Base-by-base conservation (phyloP, 805 yeast species). In the Helenozyma rhizophorensis region DNA sequence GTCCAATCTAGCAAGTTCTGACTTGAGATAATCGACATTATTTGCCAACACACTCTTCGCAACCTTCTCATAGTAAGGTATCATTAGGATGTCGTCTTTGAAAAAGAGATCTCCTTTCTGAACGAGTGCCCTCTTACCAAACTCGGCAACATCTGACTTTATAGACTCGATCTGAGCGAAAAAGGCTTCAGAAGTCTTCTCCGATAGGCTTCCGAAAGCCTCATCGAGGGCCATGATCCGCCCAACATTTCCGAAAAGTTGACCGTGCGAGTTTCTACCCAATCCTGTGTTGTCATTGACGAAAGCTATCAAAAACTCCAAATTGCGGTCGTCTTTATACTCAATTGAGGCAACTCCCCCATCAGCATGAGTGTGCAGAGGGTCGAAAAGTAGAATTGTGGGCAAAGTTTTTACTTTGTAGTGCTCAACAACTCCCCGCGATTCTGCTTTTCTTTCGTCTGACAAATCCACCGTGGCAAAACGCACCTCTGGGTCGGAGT, bases 361-460 rank as follows among this genome's bases (percentile, higher is more conserved):
- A 33, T 60, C 57, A 13, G 32, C 43, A 16, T 45, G 49, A 4
- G 36, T 33, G 21, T 39, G 38, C 3, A 29, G 19, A 1, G 62
- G 58, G 30, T 60, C 62, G 48, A 80, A 68, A 37, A 54, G 72
- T 25, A 78, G 44, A n/a, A 81, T 55, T 0, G 82, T 69, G 10
- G 89, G 88, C 53, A 62, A 71, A 6, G 62, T 56, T 11, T 53
- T 42, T 32, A 80, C 56, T 2, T 59, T 67, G 50, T 60, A 79
- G 27, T 30, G 43, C 10, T 26, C 27, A 3, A 28, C 28, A 14
- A 39, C 30, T 23, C 33, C 29, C 22, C 31, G 45, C 44, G 21
- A 54, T 48, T 36, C 21, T 4, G 27, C 36, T 31, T 31, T 37
- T 16, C 34, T 36, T 11, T 30, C 26, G 7, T 36, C 47, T 9